Evolutionary conservation across 2,329 filamentous ascomycete species (phyloP).

Genomic region (Acephala macrosclerotiorum): DNA sequence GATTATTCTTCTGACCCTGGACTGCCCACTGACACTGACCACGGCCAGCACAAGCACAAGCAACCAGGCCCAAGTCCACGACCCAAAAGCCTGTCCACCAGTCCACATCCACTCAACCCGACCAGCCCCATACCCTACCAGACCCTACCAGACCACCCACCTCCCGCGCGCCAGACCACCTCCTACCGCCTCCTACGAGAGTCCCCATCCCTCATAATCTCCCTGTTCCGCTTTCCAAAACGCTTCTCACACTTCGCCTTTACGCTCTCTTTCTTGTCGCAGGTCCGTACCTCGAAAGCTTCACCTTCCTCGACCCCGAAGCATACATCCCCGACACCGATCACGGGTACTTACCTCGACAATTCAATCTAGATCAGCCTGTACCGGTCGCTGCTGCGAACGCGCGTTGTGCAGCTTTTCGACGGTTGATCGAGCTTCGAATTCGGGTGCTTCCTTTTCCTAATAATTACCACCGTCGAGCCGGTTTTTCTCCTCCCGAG

Average conservation of each 20-base stretch:
- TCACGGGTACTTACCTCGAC: constrained; percentile 24
- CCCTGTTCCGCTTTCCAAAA: constrained; percentile 42
- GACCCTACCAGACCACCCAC: neutral
- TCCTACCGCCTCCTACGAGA: neutral
- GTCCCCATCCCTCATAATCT: constrained; percentile 39
- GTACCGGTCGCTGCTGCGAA: neutral
- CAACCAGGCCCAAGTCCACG: neutral
- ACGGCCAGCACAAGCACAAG: neutral
- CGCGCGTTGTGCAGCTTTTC: constrained; percentile 19
- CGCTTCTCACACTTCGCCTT: constrained; percentile 40
- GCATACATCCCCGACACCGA: constrained; percentile 25
- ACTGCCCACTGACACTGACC: constrained; percentile 1
- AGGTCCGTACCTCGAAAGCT: constrained; percentile 44
- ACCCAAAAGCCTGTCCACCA: neutral
- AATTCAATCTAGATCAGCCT: constrained; percentile 24
- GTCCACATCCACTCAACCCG: neutral
- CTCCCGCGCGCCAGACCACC: neutral
- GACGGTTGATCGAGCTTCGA: constrained; percentile 19
- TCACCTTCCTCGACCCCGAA: constrained; percentile 36
- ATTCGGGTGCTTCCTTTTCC: constrained; percentile 29
- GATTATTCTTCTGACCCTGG: no score
- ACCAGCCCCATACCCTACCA: neutral
- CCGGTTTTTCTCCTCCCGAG: constrained; percentile 37
- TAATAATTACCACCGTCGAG: constrained; percentile 36
- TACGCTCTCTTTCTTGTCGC: constrained; percentile 46